Percentiles rank a stretch among this genome's conserved stretches.
Evolutionary conservation across 495 filamentous ascomycete genomes (phyloP).

Genomic region (Astrothelium subdiscretum): DNA sequence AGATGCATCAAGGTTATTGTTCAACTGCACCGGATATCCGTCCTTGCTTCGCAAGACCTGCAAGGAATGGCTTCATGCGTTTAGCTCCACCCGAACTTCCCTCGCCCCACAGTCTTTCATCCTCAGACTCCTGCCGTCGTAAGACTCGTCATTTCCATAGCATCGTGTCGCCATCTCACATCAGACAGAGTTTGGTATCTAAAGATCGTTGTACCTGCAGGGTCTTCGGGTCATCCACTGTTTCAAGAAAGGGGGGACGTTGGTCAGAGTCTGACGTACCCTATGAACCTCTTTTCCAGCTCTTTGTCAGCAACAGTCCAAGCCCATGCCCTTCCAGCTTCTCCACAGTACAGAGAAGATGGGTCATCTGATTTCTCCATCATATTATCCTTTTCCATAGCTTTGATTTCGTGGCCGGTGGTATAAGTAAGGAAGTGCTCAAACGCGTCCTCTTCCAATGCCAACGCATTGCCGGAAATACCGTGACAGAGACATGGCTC

Average conservation of each 20-base stretch:
- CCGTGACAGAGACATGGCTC: conserved; percentile 55
- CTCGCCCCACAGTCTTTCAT: not conserved
- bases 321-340: conserved; percentile 38
- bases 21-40: not conserved
- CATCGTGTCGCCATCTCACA: not conserved
- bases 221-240: not conserved
- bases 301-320: conserved; percentile 35
- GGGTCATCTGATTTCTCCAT: conserved; percentile 31
- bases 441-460: conserved; percentile 29
- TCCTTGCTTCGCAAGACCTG: not conserved
- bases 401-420: conserved; percentile 37
- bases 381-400: conserved; percentile 35
- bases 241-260: not conserved
- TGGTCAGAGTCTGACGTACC: conserved; percentile 18
- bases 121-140: not conserved
- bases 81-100: not conserved
- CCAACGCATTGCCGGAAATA: conserved; percentile 49
- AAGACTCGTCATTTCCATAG: not conserved
- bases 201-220: not conserved
- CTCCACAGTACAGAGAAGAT: conserved; percentile 31
- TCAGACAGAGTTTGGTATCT: not conserved
- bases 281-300: conserved; percentile 29
- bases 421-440: conserved; percentile 44
- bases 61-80: not conserved
- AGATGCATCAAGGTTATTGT: not conserved